Percentiles rank a stretch among this genome's conserved stretches.
Conservation (phyloP, 768 basidiomycete genomes). For the Hydnum rufescens region DNA sequence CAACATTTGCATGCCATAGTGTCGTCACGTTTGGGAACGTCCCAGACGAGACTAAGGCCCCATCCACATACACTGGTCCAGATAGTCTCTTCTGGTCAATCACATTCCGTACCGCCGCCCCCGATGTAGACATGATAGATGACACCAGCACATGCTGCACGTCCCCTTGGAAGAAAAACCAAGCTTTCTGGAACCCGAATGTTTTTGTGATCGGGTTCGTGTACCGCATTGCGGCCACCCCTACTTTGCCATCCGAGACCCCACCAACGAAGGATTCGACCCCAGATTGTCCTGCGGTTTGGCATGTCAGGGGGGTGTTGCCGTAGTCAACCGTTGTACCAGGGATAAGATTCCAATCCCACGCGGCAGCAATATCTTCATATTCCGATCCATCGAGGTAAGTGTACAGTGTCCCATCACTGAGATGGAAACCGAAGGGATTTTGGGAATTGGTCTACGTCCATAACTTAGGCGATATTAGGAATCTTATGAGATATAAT, state of each 20-base stretch:
- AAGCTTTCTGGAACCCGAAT: slow-evolving; percentile 45
- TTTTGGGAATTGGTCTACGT: slow-evolving; percentile 23
- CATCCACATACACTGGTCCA: slow-evolving; percentile 27
- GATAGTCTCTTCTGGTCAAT: slow-evolving; percentile 40
- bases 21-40: slow-evolving; percentile 18
- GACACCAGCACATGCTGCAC: slow-evolving; percentile 44
- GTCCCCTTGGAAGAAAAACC: slow-evolving; percentile 51
- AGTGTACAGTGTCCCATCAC: slow-evolving; percentile 43
- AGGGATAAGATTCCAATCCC: slow-evolving; percentile 66
- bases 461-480: not conserved
- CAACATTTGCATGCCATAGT: slow-evolving; percentile 48
- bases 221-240: slow-evolving; percentile 44
- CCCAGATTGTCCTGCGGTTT: slow-evolving; percentile 24
- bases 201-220: slow-evolving; percentile 37
- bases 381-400: slow-evolving; percentile 50
- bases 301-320: slow-evolving; percentile 33
- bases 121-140: slow-evolving; percentile 23
- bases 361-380: slow-evolving; percentile 47
- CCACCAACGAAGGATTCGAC: slow-evolving; percentile 45
- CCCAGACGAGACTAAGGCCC: slow-evolving; percentile 9
- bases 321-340: slow-evolving; percentile 49
- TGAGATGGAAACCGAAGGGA: slow-evolving; percentile 47
- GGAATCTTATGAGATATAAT: slow-evolving; percentile 4
- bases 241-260: slow-evolving; percentile 34
- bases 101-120: slow-evolving; percentile 36